phyloP scores from a whole-genome alignment of 495 filamentous ascomycete species.

The Choiromyces venosus region DNA sequence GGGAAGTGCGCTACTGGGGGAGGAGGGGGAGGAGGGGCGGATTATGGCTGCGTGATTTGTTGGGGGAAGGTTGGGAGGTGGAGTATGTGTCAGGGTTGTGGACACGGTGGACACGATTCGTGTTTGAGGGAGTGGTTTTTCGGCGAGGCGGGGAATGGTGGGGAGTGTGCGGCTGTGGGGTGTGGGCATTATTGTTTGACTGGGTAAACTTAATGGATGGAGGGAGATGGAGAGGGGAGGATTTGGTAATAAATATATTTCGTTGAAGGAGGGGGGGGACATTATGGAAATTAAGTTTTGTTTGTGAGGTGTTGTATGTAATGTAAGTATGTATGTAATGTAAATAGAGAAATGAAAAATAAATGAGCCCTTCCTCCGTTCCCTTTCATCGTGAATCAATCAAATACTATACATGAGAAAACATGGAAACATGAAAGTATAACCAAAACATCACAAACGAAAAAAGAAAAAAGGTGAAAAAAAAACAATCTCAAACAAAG shows the following conservation, averaged over 20 bases:
- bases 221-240: no score
- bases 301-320: no score
- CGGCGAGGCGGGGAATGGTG: slow-evolving; percentile 18
- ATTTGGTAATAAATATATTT: no score
- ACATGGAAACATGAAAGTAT: background rate
- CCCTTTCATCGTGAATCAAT: background rate
- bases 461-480: background rate
- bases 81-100: slow-evolving; percentile 36
- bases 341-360: no score
- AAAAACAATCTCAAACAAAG: background rate
- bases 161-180: slow-evolving; percentile 37
- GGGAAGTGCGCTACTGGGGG: slow-evolving; percentile 3
- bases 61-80: slow-evolving; percentile 36
- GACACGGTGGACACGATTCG: slow-evolving; percentile 38
- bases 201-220: background rate
- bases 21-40: slow-evolving; percentile 17
- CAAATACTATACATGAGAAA: background rate
- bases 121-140: slow-evolving; percentile 41
- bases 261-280: no score
- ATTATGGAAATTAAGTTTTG: no score
- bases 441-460: background rate
- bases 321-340: no score
- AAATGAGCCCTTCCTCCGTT: no score
- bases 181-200: slow-evolving; percentile 41
- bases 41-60: slow-evolving; percentile 41